Base-by-base conservation (phyloP, 441 rosid species). In the Metrosideros polymorpha region DNA sequence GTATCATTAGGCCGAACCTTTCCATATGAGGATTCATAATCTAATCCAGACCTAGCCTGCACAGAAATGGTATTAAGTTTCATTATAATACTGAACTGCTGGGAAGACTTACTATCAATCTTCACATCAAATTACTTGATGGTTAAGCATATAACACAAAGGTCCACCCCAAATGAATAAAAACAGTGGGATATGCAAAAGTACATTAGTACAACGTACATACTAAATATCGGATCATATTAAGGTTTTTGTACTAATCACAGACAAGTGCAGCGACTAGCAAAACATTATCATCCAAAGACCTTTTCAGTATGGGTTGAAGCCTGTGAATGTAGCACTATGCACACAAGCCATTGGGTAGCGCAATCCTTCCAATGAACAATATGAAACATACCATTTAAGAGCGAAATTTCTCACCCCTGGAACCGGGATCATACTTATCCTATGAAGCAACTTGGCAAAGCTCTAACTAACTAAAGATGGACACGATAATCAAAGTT, bases 11-110 rank as follows among this genome's bases (percentile, higher is more conserved):
- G 91, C 13, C 94, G 92, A 32, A 82, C 96, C 89, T 95, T 96
- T 12, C 99, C 98, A 86, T 90, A 97, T 4, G 98, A 96, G 84
- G 99, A 96, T 87, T 96, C 99, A 86, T 97, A 97, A 90, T 97
- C 99, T 86, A 97, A 86, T 85, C 99, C 99, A 87, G 99, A 98
- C 91, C 98, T 93, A 17, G 99, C 92, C 99, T 97, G 91, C 93
- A 91, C 22, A 57, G 17, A 43, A 12, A 83, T 51, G 45, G 45
- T 32, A 30, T 52, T 29, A 83, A 83, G 30, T 83, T 54, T 53
- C 61, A 2, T 22, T 15, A 71, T 25, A 24, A 71, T 39, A 71
- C 7, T 10, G 43, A 71, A 39, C 79, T 6, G 5, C 13, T 35
- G 76, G 75, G 42, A 61, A 61, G 75, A 61, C 75, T 61, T 17